A percentile compares a stretch with the other conserved stretches of the same genome.
phyloP scores from a whole-genome alignment of 805 yeast species.

The Wickerhamomyces silvicola region DNA sequence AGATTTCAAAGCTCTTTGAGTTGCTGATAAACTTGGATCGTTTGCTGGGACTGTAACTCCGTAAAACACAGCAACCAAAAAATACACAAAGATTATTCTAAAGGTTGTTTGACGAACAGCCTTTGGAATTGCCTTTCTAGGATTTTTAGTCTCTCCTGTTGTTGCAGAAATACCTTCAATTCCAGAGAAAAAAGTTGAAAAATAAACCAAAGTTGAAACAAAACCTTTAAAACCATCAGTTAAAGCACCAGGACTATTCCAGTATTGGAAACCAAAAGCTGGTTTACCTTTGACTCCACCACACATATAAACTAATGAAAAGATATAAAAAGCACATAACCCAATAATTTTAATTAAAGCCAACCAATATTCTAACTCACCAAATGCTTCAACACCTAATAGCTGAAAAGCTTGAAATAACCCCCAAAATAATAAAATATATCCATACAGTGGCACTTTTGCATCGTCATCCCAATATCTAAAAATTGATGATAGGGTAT shows the following conservation, averaged over 20 bases:
- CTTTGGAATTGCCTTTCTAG: conserved; percentile 62
- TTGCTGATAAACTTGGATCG: conserved; percentile 41
- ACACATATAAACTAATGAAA: conserved; percentile 37
- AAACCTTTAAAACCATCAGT: conserved; percentile 46
- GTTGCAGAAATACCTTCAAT: conserved; percentile 70
- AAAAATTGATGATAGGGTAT: conserved; percentile 44
- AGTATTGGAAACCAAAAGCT: conserved; percentile 27
- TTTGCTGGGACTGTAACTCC: conserved; percentile 64
- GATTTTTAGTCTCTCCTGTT: conserved; percentile 67
- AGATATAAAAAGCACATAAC: conserved; percentile 42
- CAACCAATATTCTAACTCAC: conserved; percentile 51
- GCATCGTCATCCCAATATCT: conserved; percentile 39
- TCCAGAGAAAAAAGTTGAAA: conserved; percentile 75
- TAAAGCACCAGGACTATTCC: conserved; percentile 27
- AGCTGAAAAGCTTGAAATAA: conserved; percentile 44
- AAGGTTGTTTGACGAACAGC: conserved; percentile 62
- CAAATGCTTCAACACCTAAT: conserved; percentile 47
- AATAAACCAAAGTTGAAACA: conserved; percentile 56
- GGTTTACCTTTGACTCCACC: conserved; percentile 35
- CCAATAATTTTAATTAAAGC: conserved; percentile 46
- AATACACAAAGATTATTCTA: conserved; percentile 60
- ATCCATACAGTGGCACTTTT: conserved; percentile 48
- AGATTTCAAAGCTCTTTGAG: conserved; percentile 42
- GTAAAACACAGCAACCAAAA: conserved; percentile 55
- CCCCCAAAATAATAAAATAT: conserved; percentile 47